These are phyloP conservation scores for Starmerella lactis-condensi DNA, from an alignment of 805 yeast genomes.

Conservation along the genomic window DNA sequence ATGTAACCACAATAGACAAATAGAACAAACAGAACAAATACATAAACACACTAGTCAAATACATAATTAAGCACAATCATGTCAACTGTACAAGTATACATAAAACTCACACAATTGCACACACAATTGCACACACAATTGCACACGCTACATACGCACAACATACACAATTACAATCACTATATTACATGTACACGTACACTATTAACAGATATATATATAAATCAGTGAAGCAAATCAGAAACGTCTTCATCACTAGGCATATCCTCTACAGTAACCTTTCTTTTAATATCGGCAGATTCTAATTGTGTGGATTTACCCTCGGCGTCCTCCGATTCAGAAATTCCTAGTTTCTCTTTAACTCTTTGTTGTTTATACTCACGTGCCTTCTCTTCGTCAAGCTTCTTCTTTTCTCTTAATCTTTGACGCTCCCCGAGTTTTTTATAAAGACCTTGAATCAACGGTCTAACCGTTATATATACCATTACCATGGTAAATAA, in stretches of 20 bases:
- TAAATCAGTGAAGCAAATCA: conserved; percentile 15
- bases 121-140: too few species aligned
- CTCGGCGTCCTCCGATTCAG: conserved; percentile 4
- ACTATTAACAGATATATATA: too few species aligned
- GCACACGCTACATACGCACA: too few species aligned
- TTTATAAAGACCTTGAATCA: conserved; percentile 18
- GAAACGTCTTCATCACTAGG: conserved; percentile 22
- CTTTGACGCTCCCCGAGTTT: conserved; percentile 17
- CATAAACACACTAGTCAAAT: too few species aligned
- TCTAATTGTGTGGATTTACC: conserved; percentile 6
- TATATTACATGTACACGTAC: too few species aligned
- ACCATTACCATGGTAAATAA: conserved; percentile 18
- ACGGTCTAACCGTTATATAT: conserved; percentile 20
- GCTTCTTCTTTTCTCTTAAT: conserved; percentile 13
- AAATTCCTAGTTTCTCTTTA: conserved; percentile 15
- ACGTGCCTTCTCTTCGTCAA: conserved; percentile 17
- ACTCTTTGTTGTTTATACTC: conserved; percentile 17
- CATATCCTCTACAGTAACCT: conserved; percentile 14
- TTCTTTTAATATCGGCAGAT: conserved; percentile 1
- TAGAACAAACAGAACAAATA: too few species aligned
- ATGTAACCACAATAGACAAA: too few species aligned
- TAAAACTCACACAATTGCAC: too few species aligned
- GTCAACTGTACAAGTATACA: too few species aligned
- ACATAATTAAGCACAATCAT: too few species aligned
- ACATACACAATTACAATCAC: too few species aligned